phyloP scores from a whole-genome alignment of 2,329 filamentous ascomycete species.

The Fusarium virguliforme region DNA sequence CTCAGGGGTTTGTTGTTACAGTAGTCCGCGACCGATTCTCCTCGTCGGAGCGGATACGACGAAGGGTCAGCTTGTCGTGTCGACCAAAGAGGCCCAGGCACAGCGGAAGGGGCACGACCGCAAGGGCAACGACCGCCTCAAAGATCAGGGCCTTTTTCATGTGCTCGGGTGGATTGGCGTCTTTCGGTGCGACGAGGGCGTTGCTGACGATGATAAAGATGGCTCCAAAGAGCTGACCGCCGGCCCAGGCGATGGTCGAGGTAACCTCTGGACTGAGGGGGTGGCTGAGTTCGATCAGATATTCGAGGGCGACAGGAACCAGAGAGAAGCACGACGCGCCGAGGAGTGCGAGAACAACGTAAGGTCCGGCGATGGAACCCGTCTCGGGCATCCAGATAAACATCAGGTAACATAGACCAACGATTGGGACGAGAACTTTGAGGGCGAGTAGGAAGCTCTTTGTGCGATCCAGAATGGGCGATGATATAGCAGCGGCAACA shows the following conservation, averaged over 20 bases:
- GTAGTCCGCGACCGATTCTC: conserved; percentile 43
- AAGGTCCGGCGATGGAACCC: conserved; percentile 76
- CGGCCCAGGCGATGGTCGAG: conserved; percentile 86
- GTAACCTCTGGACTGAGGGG: conserved; percentile 90
- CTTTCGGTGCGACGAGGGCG: conserved; percentile 73
- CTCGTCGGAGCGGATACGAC: conserved; percentile 65
- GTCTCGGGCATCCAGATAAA: conserved; percentile 84
- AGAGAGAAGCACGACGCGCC: conserved; percentile 86
- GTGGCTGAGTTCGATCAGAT: conserved; percentile 88
- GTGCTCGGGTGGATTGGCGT: conserved; percentile 74
- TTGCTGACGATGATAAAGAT: conserved; percentile 89
- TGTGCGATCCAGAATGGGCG: conserved; percentile 87
- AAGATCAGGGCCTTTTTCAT: conserved; percentile 86
- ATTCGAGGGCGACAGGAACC: conserved; percentile 89
- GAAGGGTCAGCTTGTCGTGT: conserved; percentile 65
- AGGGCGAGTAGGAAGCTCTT: conserved; percentile 84
- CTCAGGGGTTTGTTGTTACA: conserved; percentile 39
- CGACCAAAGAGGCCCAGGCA: conserved; percentile 80
- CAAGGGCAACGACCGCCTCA: conserved; percentile 79
- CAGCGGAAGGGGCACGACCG: conserved; percentile 77
- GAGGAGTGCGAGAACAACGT: conserved; percentile 81
- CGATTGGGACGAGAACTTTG: conserved; percentile 81
- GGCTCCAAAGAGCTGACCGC: conserved; percentile 88
- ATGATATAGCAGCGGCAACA: conserved; percentile 80
- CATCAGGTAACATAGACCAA: conserved; percentile 80